Base-by-base conservation (phyloP, 2,329 filamentous ascomycete species). In the Arthroderma uncinatum region DNA sequence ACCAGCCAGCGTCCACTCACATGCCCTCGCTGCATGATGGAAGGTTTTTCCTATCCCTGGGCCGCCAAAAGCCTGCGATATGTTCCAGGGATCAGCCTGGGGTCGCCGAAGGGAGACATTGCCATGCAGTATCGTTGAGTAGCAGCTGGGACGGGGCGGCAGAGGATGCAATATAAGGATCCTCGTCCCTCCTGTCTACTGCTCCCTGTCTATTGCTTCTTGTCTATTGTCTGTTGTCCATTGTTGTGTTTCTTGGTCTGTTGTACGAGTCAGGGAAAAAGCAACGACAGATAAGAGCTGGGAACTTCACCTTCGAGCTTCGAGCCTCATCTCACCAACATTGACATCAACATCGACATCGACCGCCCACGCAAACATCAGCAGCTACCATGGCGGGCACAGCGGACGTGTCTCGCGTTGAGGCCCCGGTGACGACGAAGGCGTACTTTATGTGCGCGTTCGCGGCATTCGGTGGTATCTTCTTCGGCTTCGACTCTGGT, bases 381-480 rank as follows among this genome's bases (percentile, higher is more conserved):
- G 37, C 14, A 48, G 21, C 30, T 39, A 16, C 42, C 12, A 62
- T 62, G 61, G 58, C 58, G 33, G 76, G 74, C 59, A 76, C 77
- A 57, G 64, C 71, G 65, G 78, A 82, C 65, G 72, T 78, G 63
- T 71, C 70, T 63, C 78, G 79, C 64, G 74, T 85, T 63, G 79
- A 82, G 66, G 79, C 79, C 28, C 79, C 79, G 7, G 77, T 82
- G 57, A 81, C 79, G 56, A 57, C 77, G 64, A 81, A 81, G 72
- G 81, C 82, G 10, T 82, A 82, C 67, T 62, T 82, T 36, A 78
- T 82, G 71, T 82, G 79, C 64, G 79, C 78, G 58, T 82, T 82
- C 64, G 80, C 80, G 16, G 77, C 80, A 39, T 82, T 82, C 65
- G 80, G 79, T 64, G 80, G 79, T 67, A 79, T 82, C 64, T 78